Base-by-base conservation (phyloP, 352 stramenopile genomes). In the Phytophthora rubi region DNA sequence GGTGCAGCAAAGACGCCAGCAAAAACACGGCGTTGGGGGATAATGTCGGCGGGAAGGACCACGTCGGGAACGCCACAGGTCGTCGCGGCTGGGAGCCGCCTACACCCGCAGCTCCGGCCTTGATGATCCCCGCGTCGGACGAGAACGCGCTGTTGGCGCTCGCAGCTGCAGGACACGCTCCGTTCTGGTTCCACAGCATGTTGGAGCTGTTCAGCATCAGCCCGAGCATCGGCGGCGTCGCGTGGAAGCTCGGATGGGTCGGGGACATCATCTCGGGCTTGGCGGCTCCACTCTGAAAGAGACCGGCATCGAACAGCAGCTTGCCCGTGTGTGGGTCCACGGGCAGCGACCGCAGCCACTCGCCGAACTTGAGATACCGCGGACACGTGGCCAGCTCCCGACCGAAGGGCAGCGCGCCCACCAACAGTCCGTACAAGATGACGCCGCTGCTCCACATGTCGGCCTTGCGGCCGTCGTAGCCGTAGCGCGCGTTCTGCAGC, bases 381-480 rank as follows among this genome's bases (percentile, higher is more conserved):
- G 95, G 87, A 66, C 97, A 99, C 42, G 91, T 89, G 21, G 91
- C 70, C 23, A 99, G 75, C 52, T 99, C 96, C 60, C 98, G 97
- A 56, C 96, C 96, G 77, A 99, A 99, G 0, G 97, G 97, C 4
- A 99, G 79, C 16, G 85, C 98, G 15, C 96, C 94, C 26, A 97
- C 96, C 4, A 98, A 76, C 56, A 98, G 70, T 1, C 92, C 89
- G 61, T 98, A 98, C 21, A 98, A 49, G 53, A 98, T 98, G 15
- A 98, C 93, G 32, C 95, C 95, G 58, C 93, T 91, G 26, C 89
- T 97, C 93, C 93, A 98, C 79, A 97, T 95, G 73, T 98, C 95
- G 1, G 92, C 93, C 65, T 98, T 98, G 39, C 85, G 82, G 6
- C 93, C 93, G 65, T 98, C 93, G 66, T 98, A 98, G 23, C 93